Evolutionary conservation across 352 stramenopile species (phyloP), one percentile per base, ranked within the genome.

Genomic region (Globisporangium spinosum): DNA sequence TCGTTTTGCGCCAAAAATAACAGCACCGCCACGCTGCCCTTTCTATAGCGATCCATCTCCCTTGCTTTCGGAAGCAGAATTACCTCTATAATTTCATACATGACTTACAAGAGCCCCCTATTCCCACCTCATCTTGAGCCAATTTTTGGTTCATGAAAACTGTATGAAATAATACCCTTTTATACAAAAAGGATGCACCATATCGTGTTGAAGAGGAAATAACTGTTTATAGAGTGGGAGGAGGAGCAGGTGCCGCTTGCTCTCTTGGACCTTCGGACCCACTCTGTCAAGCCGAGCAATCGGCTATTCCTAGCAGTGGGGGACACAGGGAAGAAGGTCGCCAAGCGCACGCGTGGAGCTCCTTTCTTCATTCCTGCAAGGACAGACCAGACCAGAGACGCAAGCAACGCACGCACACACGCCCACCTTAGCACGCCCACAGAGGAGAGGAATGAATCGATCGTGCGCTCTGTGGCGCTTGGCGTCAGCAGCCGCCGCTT

Each of bases 381-480:
- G 32, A 49, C 56, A 13, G 56, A 62, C 20, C 17, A 51, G 43
- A 49, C 20, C 17, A 51, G 43, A 32, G 56, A 49, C n/a, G 20
- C 55, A 45, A 61, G 55, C 10, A 32, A 43, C 25, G 6, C 27
- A 23, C 27, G 0, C 27, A n/a, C 55, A 61, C 32, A 17, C 56
- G 29, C 29, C 20, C 32, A 22, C n/a, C 55, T 61, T 25, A 58
- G 25, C 53, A 27, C 25, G 12, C 27, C 38, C 13, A 12, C 38
- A 45, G 13, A 45, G 49, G n/a, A 45, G 13, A 45, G 49, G n/a
- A 49, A 62, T 62, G 60, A 49, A 65, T 23, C 17, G 20, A 51
- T 45, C 12, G 45, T 25, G 59, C 56, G n/a, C 56, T 62, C 56
- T 45, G 56, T 62, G 56, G 56, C 56, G 56, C 56, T 49, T 13